Evolutionary conservation across 2,329 filamentous ascomycete genomes (phyloP).

Genomic region (Calonectria pseudoturangicola): DNA sequence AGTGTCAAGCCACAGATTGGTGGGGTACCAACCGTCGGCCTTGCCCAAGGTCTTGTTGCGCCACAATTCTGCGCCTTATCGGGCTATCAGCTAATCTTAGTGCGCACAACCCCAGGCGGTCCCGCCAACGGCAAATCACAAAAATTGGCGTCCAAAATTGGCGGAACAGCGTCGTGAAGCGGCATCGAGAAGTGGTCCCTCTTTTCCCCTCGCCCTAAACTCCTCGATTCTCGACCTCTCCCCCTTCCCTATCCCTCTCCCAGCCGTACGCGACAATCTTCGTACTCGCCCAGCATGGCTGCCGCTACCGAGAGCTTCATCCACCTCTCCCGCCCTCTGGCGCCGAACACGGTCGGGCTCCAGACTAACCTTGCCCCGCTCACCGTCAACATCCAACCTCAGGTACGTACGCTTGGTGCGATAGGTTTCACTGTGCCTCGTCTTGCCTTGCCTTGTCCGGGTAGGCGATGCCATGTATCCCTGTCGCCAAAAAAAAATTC

Average conservation of each 20-base stretch:
- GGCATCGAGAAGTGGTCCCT: conserved; percentile 51
- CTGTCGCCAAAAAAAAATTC: conserved; percentile 8
- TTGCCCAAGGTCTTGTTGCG: conserved; percentile 42
- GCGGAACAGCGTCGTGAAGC: conserved; percentile 56
- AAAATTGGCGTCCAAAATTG: conserved; percentile 65
- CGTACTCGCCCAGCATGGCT: conserved; percentile 81
- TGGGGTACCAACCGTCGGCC: conserved; percentile 51
- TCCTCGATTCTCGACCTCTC: conserved; percentile 39
- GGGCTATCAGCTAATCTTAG: conserved; percentile 66
- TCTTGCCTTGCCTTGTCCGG: not conserved
- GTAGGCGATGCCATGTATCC: conserved; percentile 27
- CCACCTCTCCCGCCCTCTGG: conserved; percentile 94
- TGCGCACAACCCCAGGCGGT: conserved; percentile 71
- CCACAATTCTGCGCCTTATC: conserved; percentile 61
- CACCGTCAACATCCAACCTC: conserved; percentile 94
- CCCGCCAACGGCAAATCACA: conserved; percentile 65
- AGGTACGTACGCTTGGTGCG: conserved; percentile 75
- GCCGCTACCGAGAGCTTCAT: conserved; percentile 89
- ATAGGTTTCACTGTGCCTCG: conserved; percentile 8
- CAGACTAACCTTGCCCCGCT: conserved; percentile 93
- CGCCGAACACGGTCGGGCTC: conserved; percentile 85
- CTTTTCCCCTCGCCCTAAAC: conserved; percentile 49
- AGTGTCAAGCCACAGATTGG: conserved; percentile 58
- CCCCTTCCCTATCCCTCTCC: conserved; percentile 24
- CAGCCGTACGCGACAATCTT: conserved; percentile 47